phyloP scores from a whole-genome alignment of 352 stramenopile genomes.

The Pythium biforme region DNA sequence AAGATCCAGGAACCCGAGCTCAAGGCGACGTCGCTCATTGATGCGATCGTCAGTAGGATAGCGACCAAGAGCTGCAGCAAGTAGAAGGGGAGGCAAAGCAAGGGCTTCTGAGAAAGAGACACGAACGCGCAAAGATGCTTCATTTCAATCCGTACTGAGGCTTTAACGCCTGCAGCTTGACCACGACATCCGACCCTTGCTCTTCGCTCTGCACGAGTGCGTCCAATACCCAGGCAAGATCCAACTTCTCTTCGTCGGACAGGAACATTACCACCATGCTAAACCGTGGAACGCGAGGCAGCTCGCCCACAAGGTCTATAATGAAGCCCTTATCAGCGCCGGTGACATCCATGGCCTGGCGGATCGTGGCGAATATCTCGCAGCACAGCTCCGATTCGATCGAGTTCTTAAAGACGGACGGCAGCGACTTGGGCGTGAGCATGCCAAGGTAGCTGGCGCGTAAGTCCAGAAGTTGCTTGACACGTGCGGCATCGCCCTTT shows the following conservation, averaged over 20 bases:
- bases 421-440: constrained; percentile 35
- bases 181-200: constrained; percentile 3
- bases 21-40: constrained; percentile 51
- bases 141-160: constrained; percentile 49
- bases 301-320: constrained; percentile 34
- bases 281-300: constrained; percentile 65
- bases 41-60: constrained; percentile 80
- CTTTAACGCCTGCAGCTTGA: constrained; percentile 34
- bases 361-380: constrained; percentile 44
- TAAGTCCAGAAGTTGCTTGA: constrained; percentile 33
- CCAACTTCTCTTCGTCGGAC: constrained; percentile 55
- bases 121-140: background rate
- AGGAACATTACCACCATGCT: constrained; percentile 82
- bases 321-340: constrained; percentile 26
- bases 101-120: background rate
- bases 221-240: constrained; percentile 48
- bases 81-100: constrained; percentile 26
- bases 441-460: constrained; percentile 51
- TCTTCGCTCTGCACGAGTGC: constrained; percentile 15
- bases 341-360: constrained; percentile 31
- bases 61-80: constrained; percentile 88
- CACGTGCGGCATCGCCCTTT: constrained; percentile 36
- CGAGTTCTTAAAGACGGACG: constrained; percentile 62
- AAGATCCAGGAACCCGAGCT: constrained; percentile 84
- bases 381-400: constrained; percentile 79